Base-by-base conservation (phyloP, 805 yeast species). In the Zygoascus biomembranicola region DNA sequence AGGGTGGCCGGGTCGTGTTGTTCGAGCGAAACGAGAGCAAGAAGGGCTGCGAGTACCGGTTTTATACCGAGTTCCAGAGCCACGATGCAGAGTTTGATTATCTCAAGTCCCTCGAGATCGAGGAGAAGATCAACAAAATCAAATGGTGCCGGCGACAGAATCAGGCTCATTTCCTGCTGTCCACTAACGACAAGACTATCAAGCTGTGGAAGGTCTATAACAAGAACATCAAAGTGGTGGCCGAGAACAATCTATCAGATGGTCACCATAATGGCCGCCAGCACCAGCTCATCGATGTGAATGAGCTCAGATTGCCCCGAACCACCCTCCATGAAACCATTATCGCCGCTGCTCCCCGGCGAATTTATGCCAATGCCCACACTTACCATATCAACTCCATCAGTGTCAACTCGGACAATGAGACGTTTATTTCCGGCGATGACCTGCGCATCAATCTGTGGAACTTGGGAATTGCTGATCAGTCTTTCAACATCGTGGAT, bases 71-170 rank as follows among this genome's bases (percentile, higher is more conserved):
- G 69, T 94, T 94, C 71, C 99, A 94, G 75, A 81, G 90, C 67
- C 99, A 94, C 72, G 99, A 94, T 71, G 97, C 98, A 9, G 99
- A 94, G 70, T 94, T 94, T 66, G 99, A 94, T 72, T 94, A 94
- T 72, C 77, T 94, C 59, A 94, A 95, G 73, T 86, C 96, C 23
- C 76, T 94, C 60, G 99, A 95, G 71, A 95, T 94, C 66, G 99
- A 94, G 72, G 99, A 94, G 73, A 92, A 92, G 70, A 95, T 94
- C 71, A 94, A 94, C 74, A 92, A 94, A 73, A 92, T 95, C 69
- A 89, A 90, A 71, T 94, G 99, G 99, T 80, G 95, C 65, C 82
- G 80, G 62, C 82, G 95, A 57, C 83, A 85, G 50, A 92, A 90
- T 71, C 84, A 85, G 65, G 87, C 97, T n/a, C 92, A 90, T 66